Conservation (phyloP, 2,329 filamentous ascomycete species). For the Aureobasidium sp. region DNA sequence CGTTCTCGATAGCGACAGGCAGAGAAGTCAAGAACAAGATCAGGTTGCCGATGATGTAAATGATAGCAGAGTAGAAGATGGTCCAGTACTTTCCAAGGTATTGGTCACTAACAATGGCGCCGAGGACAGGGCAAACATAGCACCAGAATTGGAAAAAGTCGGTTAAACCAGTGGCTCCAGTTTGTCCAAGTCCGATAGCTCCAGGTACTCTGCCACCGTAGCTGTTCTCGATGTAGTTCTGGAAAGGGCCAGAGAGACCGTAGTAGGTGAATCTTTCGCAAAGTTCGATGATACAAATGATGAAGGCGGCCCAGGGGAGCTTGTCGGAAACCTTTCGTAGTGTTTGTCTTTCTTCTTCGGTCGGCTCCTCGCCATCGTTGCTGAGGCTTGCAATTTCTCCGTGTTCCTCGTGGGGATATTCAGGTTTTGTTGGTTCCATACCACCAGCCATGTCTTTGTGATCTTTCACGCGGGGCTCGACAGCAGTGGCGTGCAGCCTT, state of each 20-base stretch:
- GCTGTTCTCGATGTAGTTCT: slow-evolving; percentile 44
- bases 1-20: slow-evolving; percentile 54
- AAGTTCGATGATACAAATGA: slow-evolving; percentile 44
- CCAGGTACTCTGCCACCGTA: slow-evolving; percentile 35
- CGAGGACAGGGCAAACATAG: slow-evolving; percentile 41
- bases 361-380: slow-evolving; percentile 33
- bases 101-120: slow-evolving; percentile 55
- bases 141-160: slow-evolving; percentile 45
- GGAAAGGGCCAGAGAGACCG: slow-evolving; percentile 40
- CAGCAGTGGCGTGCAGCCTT: slow-evolving; percentile 15
- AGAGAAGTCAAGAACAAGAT: slow-evolving; percentile 60
- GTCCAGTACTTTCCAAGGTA: slow-evolving; percentile 64
- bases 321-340: slow-evolving; percentile 42
- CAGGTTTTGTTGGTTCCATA: slow-evolving; percentile 3
- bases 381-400: slow-evolving; percentile 17
- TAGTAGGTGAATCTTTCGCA: slow-evolving; percentile 45
- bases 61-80: slow-evolving; percentile 57
- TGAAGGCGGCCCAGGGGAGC: slow-evolving; percentile 40
- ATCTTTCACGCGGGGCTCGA: slow-evolving; percentile 7
- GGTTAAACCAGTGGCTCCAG: slow-evolving; percentile 39
- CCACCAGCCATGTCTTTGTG: slow-evolving; percentile 17
- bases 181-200: slow-evolving; percentile 35
- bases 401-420: background rate
- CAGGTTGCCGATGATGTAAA: slow-evolving; percentile 60
- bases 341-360: slow-evolving; percentile 36